phyloP scores from a whole-genome alignment of 2,329 filamentous ascomycete genomes.

The Ophiosphaerella herpotricha region DNA sequence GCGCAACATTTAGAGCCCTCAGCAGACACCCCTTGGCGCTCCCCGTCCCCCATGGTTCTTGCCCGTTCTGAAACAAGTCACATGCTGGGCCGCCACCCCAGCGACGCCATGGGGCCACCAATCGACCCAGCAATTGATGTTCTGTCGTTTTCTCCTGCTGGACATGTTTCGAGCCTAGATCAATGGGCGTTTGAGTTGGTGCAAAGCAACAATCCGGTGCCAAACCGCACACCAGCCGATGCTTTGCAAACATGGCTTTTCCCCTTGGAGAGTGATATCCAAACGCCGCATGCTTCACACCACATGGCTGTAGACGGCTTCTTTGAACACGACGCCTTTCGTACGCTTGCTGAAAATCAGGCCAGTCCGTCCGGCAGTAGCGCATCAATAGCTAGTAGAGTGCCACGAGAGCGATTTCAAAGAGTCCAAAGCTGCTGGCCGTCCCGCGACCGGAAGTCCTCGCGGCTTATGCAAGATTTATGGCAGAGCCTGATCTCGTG shows the following conservation, averaged over 20 bases:
- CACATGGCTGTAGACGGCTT: slow-evolving; percentile 37
- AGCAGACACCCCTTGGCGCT: slow-evolving; percentile 40
- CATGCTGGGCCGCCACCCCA: slow-evolving; percentile 29
- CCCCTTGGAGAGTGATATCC: slow-evolving; percentile 37
- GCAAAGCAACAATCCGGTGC: slow-evolving; percentile 42
- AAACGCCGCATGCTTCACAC: slow-evolving; percentile 31
- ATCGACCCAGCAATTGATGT: slow-evolving; percentile 46
- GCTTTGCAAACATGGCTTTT: slow-evolving; percentile 45
- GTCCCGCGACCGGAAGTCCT: slow-evolving; percentile 34
- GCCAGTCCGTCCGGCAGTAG: slow-evolving; percentile 42
- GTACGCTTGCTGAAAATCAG: slow-evolving; percentile 28
- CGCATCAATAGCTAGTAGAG: slow-evolving; percentile 44
- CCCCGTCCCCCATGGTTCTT: slow-evolving; percentile 39
- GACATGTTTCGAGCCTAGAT: slow-evolving; percentile 42
- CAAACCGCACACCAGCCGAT: slow-evolving; percentile 43
- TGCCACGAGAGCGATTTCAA: slow-evolving; percentile 46
- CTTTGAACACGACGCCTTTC: slow-evolving; percentile 36
- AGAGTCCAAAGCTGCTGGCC: slow-evolving; percentile 48
- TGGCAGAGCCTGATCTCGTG: slow-evolving; percentile 40
- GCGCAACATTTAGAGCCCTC: slow-evolving; percentile 43
- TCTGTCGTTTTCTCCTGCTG: slow-evolving; percentile 40
- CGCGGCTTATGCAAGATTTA: slow-evolving; percentile 40
- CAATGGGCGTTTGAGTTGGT: slow-evolving; percentile 46
- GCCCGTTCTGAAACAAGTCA: slow-evolving; percentile 27
- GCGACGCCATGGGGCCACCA: slow-evolving; percentile 42